Conservation (phyloP, 2,329 filamentous ascomycete genomes). For the Colletotrichum liriopes region DNA sequence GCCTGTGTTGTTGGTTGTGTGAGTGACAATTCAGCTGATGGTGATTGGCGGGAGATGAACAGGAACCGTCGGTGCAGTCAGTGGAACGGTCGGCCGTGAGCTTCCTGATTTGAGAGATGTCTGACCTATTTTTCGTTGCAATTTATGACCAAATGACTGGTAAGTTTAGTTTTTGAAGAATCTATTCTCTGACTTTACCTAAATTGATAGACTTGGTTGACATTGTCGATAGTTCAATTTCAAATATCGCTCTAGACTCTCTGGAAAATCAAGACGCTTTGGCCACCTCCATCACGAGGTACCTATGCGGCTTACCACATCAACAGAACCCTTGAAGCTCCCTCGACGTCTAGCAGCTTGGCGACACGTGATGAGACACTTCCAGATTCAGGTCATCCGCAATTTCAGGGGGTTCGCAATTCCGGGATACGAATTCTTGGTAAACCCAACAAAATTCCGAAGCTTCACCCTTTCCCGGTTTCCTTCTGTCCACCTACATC, state of each 20-base stretch:
- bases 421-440: constrained; percentile 18
- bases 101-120: not conserved
- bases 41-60: not conserved
- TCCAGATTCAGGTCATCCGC: constrained; percentile 35
- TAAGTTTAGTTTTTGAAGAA: not conserved
- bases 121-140: not conserved
- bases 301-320: constrained; percentile 28
- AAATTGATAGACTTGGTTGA: not conserved
- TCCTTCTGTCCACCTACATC: not conserved
- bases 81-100: too few relatives aligned
- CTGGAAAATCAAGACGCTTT: not conserved
- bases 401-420: constrained; percentile 18
- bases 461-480: not conserved
- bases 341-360: constrained; percentile 28
- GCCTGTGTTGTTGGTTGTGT: not conserved
- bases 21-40: not conserved
- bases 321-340: constrained; percentile 15
- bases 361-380: constrained; percentile 43
- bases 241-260: not conserved
- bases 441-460: not conserved
- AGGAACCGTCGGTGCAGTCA: too few relatives aligned
- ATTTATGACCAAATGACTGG: too few relatives aligned
- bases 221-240: not conserved
- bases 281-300: constrained; percentile 7
- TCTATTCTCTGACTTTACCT: not conserved